Conservation (phyloP, 306 rosid species). For the Clitoria ternatea region DNA sequence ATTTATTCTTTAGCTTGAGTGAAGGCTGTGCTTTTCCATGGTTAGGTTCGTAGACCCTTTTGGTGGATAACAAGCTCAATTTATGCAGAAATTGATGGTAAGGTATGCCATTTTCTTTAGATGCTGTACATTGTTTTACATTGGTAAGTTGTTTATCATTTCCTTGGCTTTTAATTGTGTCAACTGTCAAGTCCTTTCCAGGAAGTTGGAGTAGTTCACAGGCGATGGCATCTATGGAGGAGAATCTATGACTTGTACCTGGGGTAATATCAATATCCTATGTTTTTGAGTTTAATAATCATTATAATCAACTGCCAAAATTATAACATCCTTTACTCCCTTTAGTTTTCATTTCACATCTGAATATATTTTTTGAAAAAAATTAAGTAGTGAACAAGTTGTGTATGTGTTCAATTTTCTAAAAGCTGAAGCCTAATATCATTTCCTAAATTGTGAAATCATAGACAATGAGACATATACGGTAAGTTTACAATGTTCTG, state of each 20-base stretch:
- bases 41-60: constrained; percentile 91
- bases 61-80: constrained; percentile 99
- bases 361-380: not conserved
- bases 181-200: constrained; percentile 29
- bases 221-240: constrained; percentile 98
- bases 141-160: not conserved
- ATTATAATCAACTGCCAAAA: not conserved
- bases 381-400: not conserved
- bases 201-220: constrained; percentile 97
- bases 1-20: constrained; percentile 23
- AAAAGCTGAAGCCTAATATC: not conserved
- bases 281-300: constrained; percentile 1
- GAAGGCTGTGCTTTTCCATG: constrained; percentile 22
- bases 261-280: constrained; percentile 54
- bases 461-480: no score
- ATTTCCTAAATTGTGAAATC: not conserved
- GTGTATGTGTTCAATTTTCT: constrained; percentile 1
- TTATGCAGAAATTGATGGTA: constrained; percentile 85
- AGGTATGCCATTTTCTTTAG: constrained; percentile 51
- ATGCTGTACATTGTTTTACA: not conserved
- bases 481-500: not conserved
- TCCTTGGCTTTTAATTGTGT: constrained; percentile 30
- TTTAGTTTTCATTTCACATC: constrained; percentile 5
- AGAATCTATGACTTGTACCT: constrained; percentile 94
- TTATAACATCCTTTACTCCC: not conserved